Evolutionary conservation across 1,139 yeast genomes (phyloP), one percentile per base, ranked within the genome.

Genomic region (Pichia kudriavzevii): DNA sequence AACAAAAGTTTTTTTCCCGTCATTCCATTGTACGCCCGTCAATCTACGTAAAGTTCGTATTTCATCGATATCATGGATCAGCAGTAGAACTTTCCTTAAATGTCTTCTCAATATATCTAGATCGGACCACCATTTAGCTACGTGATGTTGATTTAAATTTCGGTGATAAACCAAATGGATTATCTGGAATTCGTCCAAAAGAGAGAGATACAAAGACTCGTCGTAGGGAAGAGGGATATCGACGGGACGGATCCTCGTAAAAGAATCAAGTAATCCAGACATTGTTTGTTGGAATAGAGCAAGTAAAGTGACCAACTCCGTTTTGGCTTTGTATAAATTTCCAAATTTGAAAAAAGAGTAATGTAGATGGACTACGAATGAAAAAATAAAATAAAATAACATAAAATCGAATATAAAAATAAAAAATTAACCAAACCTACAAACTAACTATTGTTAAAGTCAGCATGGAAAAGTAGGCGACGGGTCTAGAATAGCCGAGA

Each of bases 131-230:
- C 95, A 85, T 16, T 53, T 54, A 27, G 82, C 71, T 12, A 67
- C 69, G n/a, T 77, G 62, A 49, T 84, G 95, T 55, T 85, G 95
- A 53, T 83, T 83, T 42, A 67, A 66, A 53, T 79, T 80, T 42
- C 94, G 61, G 47, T 79, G 84, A 50, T 79, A 75, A 4, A 83
- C 46, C 30, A 84, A 55, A 45, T 74, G 79, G 7, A 82, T 52
- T 3, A 82, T 52, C 22, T 69, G 67, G 34, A 61, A 71, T 55
- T 85, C 95, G 34, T 58, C 68, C 22, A 50, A 47, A 3, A 67
- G 47, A 8, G 35, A 29, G 6, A 28, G n/a, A 12, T 35, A 35
- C 1, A 26, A 9, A 4, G 16, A 30, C 8, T 25, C 27, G 19
- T 21, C 18, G 9, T 33, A 41, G 13, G 43, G 41, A 3, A 39